phyloP scores from a whole-genome alignment of 73 alveolate genomes.

The Tetrahymena malaccensis region DNA sequence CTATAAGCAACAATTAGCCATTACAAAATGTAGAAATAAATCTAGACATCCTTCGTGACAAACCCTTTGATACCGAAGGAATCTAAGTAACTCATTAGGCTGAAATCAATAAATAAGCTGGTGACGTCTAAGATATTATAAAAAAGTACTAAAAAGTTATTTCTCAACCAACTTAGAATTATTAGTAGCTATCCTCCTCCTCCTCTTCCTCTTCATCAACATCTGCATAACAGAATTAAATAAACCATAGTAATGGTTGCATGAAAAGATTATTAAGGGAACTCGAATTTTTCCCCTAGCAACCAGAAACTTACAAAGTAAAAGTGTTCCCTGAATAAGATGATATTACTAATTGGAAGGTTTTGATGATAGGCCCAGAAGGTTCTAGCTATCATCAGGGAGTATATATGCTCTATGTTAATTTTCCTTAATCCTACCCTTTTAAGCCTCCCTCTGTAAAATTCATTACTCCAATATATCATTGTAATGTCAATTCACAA shows the following conservation, averaged over 20 bases:
- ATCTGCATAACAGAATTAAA: too few species aligned
- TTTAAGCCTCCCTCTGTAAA: constrained; percentile 44
- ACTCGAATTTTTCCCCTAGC: not conserved
- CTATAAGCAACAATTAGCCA: not conserved
- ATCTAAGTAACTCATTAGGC: not conserved
- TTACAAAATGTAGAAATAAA: not conserved
- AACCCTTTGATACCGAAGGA: constrained; percentile 14
- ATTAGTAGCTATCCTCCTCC: not conserved
- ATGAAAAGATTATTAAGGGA: constrained; percentile 30
- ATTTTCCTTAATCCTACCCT: constrained; percentile 52
- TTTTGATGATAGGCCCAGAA: constrained; percentile 42
- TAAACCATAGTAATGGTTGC: not conserved
- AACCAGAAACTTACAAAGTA: constrained; percentile 29
- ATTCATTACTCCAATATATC: constrained; percentile 41
- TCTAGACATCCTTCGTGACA: constrained; percentile 3
- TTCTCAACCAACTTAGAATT: constrained; percentile 6
- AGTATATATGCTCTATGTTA: not conserved
- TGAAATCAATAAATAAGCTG: not conserved
- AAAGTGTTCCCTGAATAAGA: constrained; percentile 31
- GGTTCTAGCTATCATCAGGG: constrained; percentile 52
- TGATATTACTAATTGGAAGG: constrained; percentile 38
- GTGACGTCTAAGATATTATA: not conserved
- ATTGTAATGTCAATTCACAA: constrained; percentile 35
- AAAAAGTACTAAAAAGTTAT: not conserved
- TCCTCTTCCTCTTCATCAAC: not conserved